Base-by-base conservation (phyloP, 306 rosid species). In the Glycine tomentella region DNA sequence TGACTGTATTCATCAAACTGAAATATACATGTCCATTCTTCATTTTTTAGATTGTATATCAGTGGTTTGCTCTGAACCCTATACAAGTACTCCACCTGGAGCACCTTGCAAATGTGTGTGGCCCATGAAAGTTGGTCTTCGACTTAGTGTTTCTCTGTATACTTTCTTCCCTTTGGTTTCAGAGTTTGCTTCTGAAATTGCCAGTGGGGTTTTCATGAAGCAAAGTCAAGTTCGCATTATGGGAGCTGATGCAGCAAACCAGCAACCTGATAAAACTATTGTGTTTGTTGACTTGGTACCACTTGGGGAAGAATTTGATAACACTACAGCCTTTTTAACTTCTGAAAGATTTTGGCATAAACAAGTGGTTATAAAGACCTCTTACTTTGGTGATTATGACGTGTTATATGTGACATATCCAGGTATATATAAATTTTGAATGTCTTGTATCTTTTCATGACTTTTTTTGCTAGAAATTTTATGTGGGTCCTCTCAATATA, bases 161-260 rank as follows among this genome's bases (percentile, higher is more conserved):
- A 95, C 98, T 67, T 95, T 95, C 95, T 95, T 95, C 84, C 99
- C 99, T 16, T 81, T 93, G 84, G 99, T 95, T 69, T 87, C 98
- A 16, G 98, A 91, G 89, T 90, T 95, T 49, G 98, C 99, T 65
- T 80, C 86, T 76, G 99, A 93, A 89, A 83, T 90, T 73, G 88
- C 97, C 63, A 75, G 76, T 0, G 94, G 97, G 65, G 94, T 90
- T 83, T 92, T 89, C 81, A 86, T 95, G 92, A 86, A 84, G 67
- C 99, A 83, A 88, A 90, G 99, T 72, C 98, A 95, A 89, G 98
- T 95, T 73, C 97, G 97, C 65, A 87, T 95, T 44, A 95, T 93
- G 83, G 99, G 97, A 80, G 99, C 99, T 77, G 92, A 90, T 68
- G 87, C 93, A 20, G 93, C 94, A 77, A 85, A 67, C 85, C 90